Evolutionary conservation across 495 filamentous ascomycete genomes (phyloP).

Genomic region (Trichodelitschia bisporula): DNA sequence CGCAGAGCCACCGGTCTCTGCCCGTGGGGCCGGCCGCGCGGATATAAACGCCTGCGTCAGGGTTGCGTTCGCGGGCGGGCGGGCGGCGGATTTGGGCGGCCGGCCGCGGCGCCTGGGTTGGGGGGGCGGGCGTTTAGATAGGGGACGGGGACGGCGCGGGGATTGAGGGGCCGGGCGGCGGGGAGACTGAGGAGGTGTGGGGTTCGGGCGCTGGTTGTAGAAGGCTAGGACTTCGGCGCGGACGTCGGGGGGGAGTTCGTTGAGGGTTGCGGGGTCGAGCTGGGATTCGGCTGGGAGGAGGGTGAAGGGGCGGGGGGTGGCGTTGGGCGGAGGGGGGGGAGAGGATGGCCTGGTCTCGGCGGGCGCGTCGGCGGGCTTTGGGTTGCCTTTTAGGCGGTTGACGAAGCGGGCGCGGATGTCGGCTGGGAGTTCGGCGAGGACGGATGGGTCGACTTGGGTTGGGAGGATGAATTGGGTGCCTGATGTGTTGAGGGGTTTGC

Average conservation of each 20-base stretch:
- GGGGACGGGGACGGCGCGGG: neutral
- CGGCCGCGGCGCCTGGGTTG: neutral
- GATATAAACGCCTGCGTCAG: constrained; percentile 1
- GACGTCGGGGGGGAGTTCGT: constrained; percentile 12
- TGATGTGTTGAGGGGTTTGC: constrained; percentile 44
- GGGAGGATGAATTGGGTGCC: constrained; percentile 82
- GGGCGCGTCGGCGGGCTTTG: neutral
- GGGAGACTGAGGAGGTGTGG: neutral
- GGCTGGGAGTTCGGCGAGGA: constrained; percentile 50
- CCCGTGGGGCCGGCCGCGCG: neutral
- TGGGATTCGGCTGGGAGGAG: constrained; percentile 15
- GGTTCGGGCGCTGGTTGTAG: neutral
- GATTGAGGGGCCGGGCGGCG: neutral
- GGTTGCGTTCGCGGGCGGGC: neutral
- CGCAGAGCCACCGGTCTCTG: neutral
- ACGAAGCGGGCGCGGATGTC: constrained; percentile 58
- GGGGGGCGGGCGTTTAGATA: neutral
- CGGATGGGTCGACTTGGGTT: constrained; percentile 45
- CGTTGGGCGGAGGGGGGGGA: neutral
- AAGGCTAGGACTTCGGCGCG: neutral
- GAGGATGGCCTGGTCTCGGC: too few species aligned
- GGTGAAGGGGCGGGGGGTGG: neutral
- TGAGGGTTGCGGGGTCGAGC: constrained; percentile 23
- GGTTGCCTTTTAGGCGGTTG: constrained; percentile 16
- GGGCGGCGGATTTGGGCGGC: neutral